These are phyloP conservation scores for Metschnikowia lochheadii DNA, from an alignment of 805 yeast species.

Conservation along the genomic window DNA sequence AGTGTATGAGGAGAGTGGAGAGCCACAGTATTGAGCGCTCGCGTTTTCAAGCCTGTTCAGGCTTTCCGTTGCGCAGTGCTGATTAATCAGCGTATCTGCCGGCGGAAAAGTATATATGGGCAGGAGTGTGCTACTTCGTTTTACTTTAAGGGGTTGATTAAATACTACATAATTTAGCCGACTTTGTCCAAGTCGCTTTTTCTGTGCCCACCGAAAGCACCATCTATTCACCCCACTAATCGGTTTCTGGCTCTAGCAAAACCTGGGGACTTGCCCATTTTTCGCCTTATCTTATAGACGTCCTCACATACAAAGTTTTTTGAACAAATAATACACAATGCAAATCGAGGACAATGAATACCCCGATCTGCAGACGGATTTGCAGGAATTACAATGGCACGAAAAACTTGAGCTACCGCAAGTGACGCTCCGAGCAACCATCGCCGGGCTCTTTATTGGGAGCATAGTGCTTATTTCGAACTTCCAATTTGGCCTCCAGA, in stretches of 20 bases:
- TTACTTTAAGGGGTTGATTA: neutral
- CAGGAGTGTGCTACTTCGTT: neutral
- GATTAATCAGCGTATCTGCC: slow-evolving; percentile 3
- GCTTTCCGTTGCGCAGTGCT: neutral
- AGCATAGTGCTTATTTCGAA: slow-evolving; percentile 81
- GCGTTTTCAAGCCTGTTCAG: neutral
- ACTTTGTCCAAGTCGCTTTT: no score
- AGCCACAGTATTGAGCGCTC: neutral
- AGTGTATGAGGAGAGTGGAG: neutral
- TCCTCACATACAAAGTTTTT: neutral
- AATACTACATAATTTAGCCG: no score
- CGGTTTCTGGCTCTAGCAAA: no score
- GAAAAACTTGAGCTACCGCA: slow-evolving; percentile 57
- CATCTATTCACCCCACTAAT: neutral
- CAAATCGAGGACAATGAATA: neutral
- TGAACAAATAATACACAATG: neutral
- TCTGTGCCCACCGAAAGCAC: neutral
- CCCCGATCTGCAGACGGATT: neutral
- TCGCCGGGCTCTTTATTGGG: slow-evolving; percentile 82
- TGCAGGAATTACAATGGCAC: slow-evolving; percentile 14
- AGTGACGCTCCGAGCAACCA: slow-evolving; percentile 66
- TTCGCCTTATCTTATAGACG: neutral
- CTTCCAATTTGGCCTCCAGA: slow-evolving; percentile 93
- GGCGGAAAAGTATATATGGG: neutral
- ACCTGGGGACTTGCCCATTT: neutral